These are phyloP conservation scores for Linaria vulgaris DNA, from an alignment of 257 asterid species.

Conservation along the genomic window DNA sequence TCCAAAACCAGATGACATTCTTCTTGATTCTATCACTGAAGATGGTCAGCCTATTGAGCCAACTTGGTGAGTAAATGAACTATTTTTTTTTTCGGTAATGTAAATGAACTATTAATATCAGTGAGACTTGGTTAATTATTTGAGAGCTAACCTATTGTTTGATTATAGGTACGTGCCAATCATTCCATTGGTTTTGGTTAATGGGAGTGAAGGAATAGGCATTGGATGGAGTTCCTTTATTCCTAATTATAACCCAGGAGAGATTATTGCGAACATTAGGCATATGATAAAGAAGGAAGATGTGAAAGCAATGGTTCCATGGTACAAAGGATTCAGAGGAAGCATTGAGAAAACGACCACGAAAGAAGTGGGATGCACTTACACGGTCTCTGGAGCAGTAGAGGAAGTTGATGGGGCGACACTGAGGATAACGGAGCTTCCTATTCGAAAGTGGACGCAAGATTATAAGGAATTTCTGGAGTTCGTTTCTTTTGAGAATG, in stretches of 20 bases:
- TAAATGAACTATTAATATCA: not conserved
- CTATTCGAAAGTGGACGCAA: constrained; percentile 86
- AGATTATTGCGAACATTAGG: constrained; percentile 74
- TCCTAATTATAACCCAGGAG: constrained; percentile 88
- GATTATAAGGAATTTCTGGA: constrained; percentile 91
- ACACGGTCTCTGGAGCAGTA: constrained; percentile 62
- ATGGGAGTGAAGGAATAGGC: constrained; percentile 99
- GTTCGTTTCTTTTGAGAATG: constrained; percentile 65
- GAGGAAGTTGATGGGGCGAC: constrained; percentile 74
- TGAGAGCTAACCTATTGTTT: constrained; percentile 20
- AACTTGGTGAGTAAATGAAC: constrained; percentile 74
- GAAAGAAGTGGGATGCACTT: constrained; percentile 62
- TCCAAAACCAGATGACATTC: constrained; percentile 83
- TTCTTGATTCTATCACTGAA: constrained; percentile 79
- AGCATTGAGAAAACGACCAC: constrained; percentile 63
- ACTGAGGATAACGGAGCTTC: constrained; percentile 76
- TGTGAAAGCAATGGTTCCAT: constrained; percentile 82
- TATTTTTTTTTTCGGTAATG: no score
- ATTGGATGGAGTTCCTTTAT: constrained; percentile 94
- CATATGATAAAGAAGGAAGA: constrained; percentile 67
- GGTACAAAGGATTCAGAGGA: constrained; percentile 91
- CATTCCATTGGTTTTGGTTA: constrained; percentile 86
- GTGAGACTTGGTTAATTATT: not conserved
- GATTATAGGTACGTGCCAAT: constrained; percentile 73
- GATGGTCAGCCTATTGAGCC: constrained; percentile 97